Percentiles rank a stretch among this genome's conserved stretches.
Conservation (phyloP, 2,329 filamentous ascomycete genomes). For the Lachnellula occidentalis region DNA sequence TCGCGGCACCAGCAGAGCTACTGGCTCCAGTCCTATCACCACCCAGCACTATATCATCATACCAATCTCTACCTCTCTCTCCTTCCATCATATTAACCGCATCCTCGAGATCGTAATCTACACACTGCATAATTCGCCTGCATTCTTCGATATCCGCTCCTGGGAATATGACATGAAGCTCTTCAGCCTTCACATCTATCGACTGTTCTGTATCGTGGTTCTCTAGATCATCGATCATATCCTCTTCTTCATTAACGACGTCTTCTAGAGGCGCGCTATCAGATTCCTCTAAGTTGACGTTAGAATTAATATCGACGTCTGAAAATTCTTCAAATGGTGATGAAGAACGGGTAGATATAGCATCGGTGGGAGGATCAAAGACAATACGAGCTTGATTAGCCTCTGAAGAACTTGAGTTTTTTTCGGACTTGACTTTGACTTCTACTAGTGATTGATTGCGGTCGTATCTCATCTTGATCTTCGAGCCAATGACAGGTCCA, state of each 20-base stretch:
- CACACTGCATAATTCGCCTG: neutral
- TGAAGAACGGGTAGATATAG: too few relatives aligned
- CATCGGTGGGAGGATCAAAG: too few relatives aligned
- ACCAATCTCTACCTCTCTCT: neutral
- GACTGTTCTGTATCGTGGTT: too few relatives aligned
- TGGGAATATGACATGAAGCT: neutral
- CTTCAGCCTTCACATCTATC: neutral
- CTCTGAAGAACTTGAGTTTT: too few relatives aligned
- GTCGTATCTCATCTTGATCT: too few relatives aligned
- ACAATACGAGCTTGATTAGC: too few relatives aligned
- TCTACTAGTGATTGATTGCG: too few relatives aligned
- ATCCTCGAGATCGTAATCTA: neutral
- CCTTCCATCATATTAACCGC: neutral
- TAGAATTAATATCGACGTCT: neutral
- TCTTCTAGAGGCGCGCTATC: too few relatives aligned
- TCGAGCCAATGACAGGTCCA: too few relatives aligned
- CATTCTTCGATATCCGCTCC: neutral
- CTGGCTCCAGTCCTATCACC: neutral
- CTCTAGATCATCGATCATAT: too few relatives aligned
- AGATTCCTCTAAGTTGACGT: neutral
- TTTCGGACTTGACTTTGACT: too few relatives aligned
- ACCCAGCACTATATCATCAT: neutral
- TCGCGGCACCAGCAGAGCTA: neutral
- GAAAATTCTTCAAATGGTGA: neutral
- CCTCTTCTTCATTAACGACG: too few relatives aligned